Evolutionary conservation across 2,329 filamentous ascomycete species (phyloP), one percentile per base, ranked within the genome.

Genomic region (Endoconidiophora polonica): DNA sequence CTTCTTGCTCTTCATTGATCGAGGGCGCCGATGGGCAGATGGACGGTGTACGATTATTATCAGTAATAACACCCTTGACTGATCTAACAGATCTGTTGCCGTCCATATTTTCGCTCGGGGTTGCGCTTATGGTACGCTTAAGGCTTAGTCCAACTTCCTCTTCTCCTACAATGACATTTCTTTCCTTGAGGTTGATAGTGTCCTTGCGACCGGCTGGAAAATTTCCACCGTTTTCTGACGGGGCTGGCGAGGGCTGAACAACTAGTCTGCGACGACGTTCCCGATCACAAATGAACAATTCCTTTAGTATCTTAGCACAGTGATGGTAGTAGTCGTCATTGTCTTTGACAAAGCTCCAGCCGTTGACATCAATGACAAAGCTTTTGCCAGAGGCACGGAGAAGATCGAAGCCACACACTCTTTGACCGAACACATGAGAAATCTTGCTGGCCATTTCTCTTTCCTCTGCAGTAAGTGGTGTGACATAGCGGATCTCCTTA

Each of bases 271-370:
- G 26, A 37, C 77, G 74, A 48, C 50, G 45, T 6, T 77, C 65
- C 59, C 80, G 86, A 63, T 95, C 90, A 55, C 78, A 78, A 55
- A 93, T 71, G 57, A 98, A 96, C 61, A 93, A 85, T 5, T 91
- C 81, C 60, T 81, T 85, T 47, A 98, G 68, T 45, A 96, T 94
- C 53, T 72, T 80, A 20, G 91, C 79, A 57, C 83, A 91, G 59
- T 86, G 86, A 59, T 96, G 85, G 62, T 98, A 98, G 64, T 98
- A 98, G 54, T 94, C 88, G 55, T 95, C 90, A 59, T 98, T 98
- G 63, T 98, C 93, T 63, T 98, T 98, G 63, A 98, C 91, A 59
- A 98, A 98, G 61, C 90, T 96, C 93, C 93, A 98, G 10, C 91
- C 91, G 63, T 98, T 98, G 58, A 98, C 91, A 59, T 98, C 91